These are phyloP conservation scores for Phytophthora pisi DNA, from an alignment of 352 stramenopile species.

Conservation along the genomic window DNA sequence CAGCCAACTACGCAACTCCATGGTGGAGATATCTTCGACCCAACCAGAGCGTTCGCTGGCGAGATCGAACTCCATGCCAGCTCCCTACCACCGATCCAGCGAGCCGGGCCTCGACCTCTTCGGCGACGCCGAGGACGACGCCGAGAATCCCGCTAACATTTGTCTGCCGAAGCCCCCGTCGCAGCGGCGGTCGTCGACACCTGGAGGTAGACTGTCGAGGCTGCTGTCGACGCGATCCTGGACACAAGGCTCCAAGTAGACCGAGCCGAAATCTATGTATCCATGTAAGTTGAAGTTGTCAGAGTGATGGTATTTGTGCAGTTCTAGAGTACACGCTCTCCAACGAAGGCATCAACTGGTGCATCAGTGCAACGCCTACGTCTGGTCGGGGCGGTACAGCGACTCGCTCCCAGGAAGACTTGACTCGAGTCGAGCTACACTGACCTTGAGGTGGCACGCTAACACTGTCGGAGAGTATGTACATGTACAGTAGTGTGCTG, in stretches of 20 bases:
- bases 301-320: slow-evolving; percentile 15
- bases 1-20: slow-evolving; percentile 15
- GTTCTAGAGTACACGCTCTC: neutral
- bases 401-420: no score
- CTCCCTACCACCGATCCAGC: slow-evolving; percentile 9
- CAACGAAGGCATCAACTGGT: no score
- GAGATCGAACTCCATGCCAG: slow-evolving; percentile 23
- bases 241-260: slow-evolving; percentile 10
- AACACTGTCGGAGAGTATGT: no score
- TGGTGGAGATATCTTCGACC: slow-evolving; percentile 11
- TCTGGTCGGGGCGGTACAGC: no score
- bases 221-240: slow-evolving; percentile 5
- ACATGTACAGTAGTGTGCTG: no score
- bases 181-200: neutral
- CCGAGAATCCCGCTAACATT: neutral
- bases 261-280: slow-evolving; percentile 5
- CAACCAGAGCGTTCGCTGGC: neutral
- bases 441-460: no score
- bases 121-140: neutral
- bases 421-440: no score
- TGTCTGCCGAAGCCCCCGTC: slow-evolving; percentile 11
- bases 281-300: slow-evolving; percentile 27
- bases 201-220: neutral
- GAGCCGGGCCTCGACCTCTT: slow-evolving; percentile 25
- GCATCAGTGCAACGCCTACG: no score